These are phyloP conservation scores for Verbascum thapsus DNA, from an alignment of 257 asterid species.

Conservation along the genomic window DNA sequence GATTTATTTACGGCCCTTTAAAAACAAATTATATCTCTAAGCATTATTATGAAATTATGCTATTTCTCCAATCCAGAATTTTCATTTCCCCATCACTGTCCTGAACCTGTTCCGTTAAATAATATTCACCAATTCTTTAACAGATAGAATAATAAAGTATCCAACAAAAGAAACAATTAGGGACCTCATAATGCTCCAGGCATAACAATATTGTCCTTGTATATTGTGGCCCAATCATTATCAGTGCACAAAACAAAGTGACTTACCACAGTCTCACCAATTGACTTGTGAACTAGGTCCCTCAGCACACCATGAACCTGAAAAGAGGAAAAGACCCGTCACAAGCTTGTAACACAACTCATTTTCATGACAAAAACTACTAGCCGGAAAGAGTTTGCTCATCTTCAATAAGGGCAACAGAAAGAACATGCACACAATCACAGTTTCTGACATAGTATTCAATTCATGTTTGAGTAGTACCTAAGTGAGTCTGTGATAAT, in stretches of 20 bases:
- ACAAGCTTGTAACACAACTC: conserved; percentile 14
- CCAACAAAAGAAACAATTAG: not conserved
- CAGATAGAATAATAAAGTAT: not conserved
- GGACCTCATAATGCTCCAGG: not conserved
- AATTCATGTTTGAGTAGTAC: too few species aligned
- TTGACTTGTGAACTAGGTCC: conserved; percentile 73
- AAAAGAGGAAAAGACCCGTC: conserved; percentile 26
- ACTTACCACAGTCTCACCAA: conserved; percentile 57
- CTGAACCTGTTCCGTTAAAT: not conserved
- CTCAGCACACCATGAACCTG: conserved; percentile 78
- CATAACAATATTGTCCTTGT: not conserved
- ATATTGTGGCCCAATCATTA: not conserved
- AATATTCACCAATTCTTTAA: not conserved
- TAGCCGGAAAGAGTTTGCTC: not conserved
- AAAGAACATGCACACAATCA: conserved; percentile 2
- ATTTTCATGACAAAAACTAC: not conserved
- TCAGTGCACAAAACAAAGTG: not conserved
- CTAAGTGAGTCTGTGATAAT: too few species aligned
- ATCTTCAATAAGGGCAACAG: not conserved
- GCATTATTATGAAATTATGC: not conserved
- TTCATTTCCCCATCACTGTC: not conserved
- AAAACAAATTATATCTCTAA: not conserved
- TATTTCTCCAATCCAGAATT: not conserved
- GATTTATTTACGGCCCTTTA: not conserved
- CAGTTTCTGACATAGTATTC: too few species aligned